Evolutionary conservation across 2,329 filamentous ascomycete genomes (phyloP).

Genomic region (Epichloe gansuensis): DNA sequence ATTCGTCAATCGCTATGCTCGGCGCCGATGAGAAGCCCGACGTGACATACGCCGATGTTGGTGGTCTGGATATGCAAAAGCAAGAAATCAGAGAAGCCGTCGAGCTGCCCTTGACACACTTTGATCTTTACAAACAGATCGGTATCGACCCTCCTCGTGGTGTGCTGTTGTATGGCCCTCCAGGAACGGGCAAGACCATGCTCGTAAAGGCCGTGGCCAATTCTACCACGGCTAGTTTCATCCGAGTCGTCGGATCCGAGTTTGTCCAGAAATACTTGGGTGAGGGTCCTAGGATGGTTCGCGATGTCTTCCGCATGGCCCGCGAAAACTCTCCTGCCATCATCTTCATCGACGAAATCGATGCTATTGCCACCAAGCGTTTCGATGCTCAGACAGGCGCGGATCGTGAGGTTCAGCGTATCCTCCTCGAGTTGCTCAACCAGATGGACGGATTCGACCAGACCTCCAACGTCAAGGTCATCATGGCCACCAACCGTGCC

Average conservation of each 20-base stretch:
- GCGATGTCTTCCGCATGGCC: slow-evolving; percentile 98
- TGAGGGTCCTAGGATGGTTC: slow-evolving; percentile 96
- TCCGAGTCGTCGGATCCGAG: slow-evolving; percentile 93
- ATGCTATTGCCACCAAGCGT: slow-evolving; percentile 96
- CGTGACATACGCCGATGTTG: slow-evolving; percentile 94
- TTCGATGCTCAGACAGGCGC: slow-evolving; percentile 98
- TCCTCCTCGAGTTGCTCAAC: slow-evolving; percentile 91
- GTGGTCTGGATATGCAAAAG: slow-evolving; percentile 98
- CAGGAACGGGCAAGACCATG: slow-evolving; percentile 95
- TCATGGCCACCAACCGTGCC: slow-evolving; percentile 98
- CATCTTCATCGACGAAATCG: slow-evolving; percentile 99
- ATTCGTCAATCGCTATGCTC: slow-evolving; percentile 97
- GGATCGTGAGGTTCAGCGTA: slow-evolving; percentile 96
- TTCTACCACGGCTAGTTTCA: slow-evolving; percentile 95
- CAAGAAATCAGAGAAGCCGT: slow-evolving; percentile 98
- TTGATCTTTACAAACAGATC: slow-evolving; percentile 98
- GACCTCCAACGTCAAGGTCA: slow-evolving; percentile 97
- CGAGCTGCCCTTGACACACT: slow-evolving; percentile 91
- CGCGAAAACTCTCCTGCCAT: slow-evolving; percentile 96
- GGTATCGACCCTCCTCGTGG: slow-evolving; percentile 96
- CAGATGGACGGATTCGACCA: slow-evolving; percentile 99
- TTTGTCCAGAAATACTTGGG: slow-evolving; percentile 99
- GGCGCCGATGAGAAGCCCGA: slow-evolving; percentile 95
- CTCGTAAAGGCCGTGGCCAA: slow-evolving; percentile 97
- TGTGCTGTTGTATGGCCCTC: slow-evolving; percentile 90